Evolutionary conservation across 2,329 filamentous ascomycete genomes (phyloP), one percentile per base, ranked within the genome.

Genomic region (Zymoseptoria brevis): DNA sequence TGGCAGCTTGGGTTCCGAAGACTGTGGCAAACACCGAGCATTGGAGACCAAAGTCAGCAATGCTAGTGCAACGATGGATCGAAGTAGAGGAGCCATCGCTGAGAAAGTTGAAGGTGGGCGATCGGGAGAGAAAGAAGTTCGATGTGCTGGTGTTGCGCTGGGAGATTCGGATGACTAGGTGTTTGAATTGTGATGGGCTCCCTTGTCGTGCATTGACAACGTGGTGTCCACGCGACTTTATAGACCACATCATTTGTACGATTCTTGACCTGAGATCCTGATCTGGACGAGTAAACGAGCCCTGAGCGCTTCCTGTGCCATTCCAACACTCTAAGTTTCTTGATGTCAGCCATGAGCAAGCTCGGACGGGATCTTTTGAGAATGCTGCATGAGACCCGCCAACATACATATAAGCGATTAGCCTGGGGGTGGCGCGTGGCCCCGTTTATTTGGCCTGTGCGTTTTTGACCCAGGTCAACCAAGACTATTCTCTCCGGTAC

Each of bases 61-160:
- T 19, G 58, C 52, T 8, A 64, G 30, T 16, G 60, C 60, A 50
- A 65, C 48, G 30, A 65, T 54, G 4, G 54, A 58, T 13, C 54
- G 49, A 13, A 55, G 49, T 8, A 65, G 54, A 57, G 57, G 50
- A 48, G 62, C 50, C 62, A 64, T 64, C 16, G 51, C 49, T 48
- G 26, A n/a, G 4, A 16, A 30, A 16, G n/a, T 21, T 24, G 51
- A 50, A 19, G 19, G 49, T 29, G 8, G 22, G 19, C 48, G 26
- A 24, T 3, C 19, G 19, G 50, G 54, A 29, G 30, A 45, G 22
- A 22, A 22, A 13, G 22, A 57, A 19, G 13, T 24, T 49, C 35
- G 35, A 19, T n/a, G 45, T n/a, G 21, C 30, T n/a, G 30, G 35
- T 41, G 30, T 26, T 8, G 26, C 35, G 21, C 16, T 26, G 19